These are phyloP conservation scores for Detonula confervacea DNA, from an alignment of 352 stramenopile genomes.

Conservation along the genomic window DNA sequence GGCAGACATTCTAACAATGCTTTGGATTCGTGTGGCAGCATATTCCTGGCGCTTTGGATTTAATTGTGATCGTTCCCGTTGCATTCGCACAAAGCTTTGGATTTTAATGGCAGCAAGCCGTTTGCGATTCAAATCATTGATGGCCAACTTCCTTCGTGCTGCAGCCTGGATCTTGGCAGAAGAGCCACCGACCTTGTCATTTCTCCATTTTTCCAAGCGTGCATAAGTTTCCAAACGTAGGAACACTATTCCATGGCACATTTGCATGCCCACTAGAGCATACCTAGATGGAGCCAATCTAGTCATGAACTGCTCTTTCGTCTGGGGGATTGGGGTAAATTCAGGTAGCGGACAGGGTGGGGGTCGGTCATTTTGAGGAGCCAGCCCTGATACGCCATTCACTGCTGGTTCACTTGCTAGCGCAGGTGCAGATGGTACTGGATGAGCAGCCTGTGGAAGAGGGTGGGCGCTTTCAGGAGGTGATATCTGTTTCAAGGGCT, in stretches of 20 bases:
- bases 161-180: conserved; percentile 52
- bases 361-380: neutral
- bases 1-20: conserved; percentile 54
- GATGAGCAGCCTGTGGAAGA: conserved; percentile 4
- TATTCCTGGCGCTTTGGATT: conserved; percentile 38
- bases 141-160: conserved; percentile 51
- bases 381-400: neutral
- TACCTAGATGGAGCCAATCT: conserved; percentile 32
- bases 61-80: conserved; percentile 23
- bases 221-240: conserved; percentile 58
- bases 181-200: conserved; percentile 50
- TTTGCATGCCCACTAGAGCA: conserved; percentile 70
- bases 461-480: neutral
- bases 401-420: neutral
- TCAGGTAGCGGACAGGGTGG: conserved; percentile 22
- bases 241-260: conserved; percentile 65
- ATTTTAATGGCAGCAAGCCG: conserved; percentile 17
- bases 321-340: conserved; percentile 53
- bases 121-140: conserved; percentile 37
- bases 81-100: conserved; percentile 5
- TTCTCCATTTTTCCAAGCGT: conserved; percentile 54
- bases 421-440: neutral
- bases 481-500: neutral
- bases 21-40: conserved; percentile 61
- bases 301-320: conserved; percentile 48